Percentiles rank a stretch among this genome's conserved stretches.
Conservation (phyloP, 768 basidiomycete species). For the Inosperma sp. region DNA sequence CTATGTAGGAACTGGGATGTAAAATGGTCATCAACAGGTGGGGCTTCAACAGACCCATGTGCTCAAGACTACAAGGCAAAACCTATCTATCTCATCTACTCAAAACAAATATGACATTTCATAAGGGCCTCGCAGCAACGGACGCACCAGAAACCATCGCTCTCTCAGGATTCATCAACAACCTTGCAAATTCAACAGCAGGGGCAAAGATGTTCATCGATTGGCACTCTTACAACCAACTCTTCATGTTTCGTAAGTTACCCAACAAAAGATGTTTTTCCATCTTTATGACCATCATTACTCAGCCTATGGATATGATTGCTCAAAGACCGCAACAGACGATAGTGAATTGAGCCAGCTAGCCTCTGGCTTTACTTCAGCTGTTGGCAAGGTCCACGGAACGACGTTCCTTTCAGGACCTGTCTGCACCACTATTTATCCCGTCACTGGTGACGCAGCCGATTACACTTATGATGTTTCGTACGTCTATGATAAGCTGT, state of each 20-base stretch:
- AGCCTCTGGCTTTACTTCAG: background rate
- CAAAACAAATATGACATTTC: too few species aligned
- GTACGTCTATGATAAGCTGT: background rate
- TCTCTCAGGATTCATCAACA: constrained; percentile 3
- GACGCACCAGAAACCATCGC: constrained; percentile 1
- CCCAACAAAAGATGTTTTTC: background rate
- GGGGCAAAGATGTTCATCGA: constrained; percentile 8
- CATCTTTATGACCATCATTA: too few species aligned
- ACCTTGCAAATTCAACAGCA: background rate
- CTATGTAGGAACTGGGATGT: constrained; percentile 5
- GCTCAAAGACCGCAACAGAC: background rate
- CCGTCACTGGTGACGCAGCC: background rate
- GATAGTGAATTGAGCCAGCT: background rate
- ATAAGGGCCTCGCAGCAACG: constrained; percentile 1
- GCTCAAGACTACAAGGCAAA: constrained; percentile 4
- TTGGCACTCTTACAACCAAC: constrained; percentile 7
- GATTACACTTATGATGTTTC: constrained; percentile 7
- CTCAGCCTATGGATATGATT: constrained; percentile 6
- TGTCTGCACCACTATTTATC: constrained; percentile 6
- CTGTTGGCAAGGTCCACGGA: background rate
- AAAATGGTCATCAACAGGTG: background rate
- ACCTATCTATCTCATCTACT: too few species aligned
- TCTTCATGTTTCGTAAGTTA: constrained; percentile 7
- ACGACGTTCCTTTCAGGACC: constrained; percentile 6
- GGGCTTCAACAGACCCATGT: constrained; percentile 5